Conservation (phyloP, 148 eudicot species). For the Vaccinium corymbosum region DNA sequence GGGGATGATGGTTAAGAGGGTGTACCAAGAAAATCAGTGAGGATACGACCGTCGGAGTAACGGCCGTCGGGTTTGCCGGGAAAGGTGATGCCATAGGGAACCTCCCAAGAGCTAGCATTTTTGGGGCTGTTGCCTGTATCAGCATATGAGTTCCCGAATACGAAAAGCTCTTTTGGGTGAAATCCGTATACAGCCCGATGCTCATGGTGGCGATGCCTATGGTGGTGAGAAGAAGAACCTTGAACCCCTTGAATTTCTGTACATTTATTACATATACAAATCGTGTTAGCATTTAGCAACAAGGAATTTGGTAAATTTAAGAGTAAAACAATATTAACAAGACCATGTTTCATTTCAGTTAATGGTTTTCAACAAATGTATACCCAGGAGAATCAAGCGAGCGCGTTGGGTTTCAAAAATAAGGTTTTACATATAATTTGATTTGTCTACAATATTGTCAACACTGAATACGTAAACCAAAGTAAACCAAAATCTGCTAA, state of each 20-base stretch:
- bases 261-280: neutral
- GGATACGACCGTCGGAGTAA: conserved; percentile 74
- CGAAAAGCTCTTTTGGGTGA: conserved; percentile 46
- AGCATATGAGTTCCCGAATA: conserved; percentile 84
- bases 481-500: no score
- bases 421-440: no score
- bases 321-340: neutral
- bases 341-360: neutral
- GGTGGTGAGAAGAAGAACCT: neutral
- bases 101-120: conserved; percentile 40
- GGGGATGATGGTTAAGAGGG: no score
- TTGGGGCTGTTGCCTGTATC: conserved; percentile 61
- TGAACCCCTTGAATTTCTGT: conserved; percentile 11
- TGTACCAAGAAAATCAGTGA: conserved; percentile 71
- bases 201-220: neutral
- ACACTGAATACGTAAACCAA: no score
- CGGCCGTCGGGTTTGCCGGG: conserved; percentile 80
- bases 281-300: neutral
- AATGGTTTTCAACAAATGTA: no score
- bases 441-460: no score
- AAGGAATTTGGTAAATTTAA: neutral
- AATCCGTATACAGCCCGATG: neutral
- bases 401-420: no score
- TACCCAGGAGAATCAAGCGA: no score
- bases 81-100: conserved; percentile 68